A percentile compares a stretch with the other conserved stretches of the same genome.
Conservation (phyloP, 129 eudicot genomes). For the Lactuca sativa region DNA sequence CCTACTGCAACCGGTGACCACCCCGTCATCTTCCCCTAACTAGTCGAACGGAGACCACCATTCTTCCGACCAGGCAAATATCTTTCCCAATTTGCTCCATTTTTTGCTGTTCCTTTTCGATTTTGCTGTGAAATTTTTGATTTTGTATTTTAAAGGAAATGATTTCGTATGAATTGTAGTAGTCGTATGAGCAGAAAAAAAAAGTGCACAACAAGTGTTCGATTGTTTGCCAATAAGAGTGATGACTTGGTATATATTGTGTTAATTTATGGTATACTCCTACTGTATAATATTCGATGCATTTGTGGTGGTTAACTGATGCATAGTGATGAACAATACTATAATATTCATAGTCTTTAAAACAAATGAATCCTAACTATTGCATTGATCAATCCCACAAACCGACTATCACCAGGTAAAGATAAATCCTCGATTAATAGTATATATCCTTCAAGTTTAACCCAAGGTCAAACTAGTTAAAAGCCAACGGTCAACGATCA, state of each 20-base stretch:
- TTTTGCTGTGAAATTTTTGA: background rate
- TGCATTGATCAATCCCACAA: too few relatives aligned
- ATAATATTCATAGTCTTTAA: slow-evolving; percentile 6
- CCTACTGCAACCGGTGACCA: too few relatives aligned
- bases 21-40: too few relatives aligned
- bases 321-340: slow-evolving; percentile 3
- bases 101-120: too few relatives aligned
- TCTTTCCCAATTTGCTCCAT: too few relatives aligned
- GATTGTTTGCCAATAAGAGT: slow-evolving; percentile 14
- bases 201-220: slow-evolving; percentile 24
- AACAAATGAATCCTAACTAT: slow-evolving; percentile 19
- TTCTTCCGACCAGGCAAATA: too few relatives aligned
- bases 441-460: too few relatives aligned
- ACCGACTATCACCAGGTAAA: too few relatives aligned
- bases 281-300: slow-evolving; percentile 7
- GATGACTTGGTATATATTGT: background rate
- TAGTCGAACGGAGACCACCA: too few relatives aligned
- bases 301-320: background rate
- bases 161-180: background rate
- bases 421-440: too few relatives aligned
- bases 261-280: background rate
- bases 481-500: too few relatives aligned
- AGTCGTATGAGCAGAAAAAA: background rate
- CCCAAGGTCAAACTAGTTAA: too few relatives aligned
- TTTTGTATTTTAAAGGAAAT: background rate